Conservation (phyloP, 495 filamentous ascomycete species). For the Tuber indicum region DNA sequence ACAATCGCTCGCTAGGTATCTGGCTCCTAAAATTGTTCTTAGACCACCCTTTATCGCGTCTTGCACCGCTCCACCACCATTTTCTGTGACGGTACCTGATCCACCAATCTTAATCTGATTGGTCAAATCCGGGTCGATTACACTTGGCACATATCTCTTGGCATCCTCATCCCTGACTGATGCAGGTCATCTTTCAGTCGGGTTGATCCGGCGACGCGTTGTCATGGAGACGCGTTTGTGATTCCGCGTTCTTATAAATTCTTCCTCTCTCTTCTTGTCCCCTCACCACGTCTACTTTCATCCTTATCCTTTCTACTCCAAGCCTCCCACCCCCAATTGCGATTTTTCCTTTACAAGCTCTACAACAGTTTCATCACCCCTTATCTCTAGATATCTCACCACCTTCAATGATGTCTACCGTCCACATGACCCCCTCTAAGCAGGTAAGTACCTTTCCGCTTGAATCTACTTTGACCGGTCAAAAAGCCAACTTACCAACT, state of each 20-base stretch:
- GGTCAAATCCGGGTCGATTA: neutral
- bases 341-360: neutral
- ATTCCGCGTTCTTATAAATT: neutral
- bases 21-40: no score
- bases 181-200: neutral
- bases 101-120: neutral
- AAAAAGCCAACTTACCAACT: slow-evolving; percentile 26
- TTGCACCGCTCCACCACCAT: neutral
- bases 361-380: neutral
- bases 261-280: neutral
- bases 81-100: neutral
- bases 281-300: neutral
- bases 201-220: slow-evolving; percentile 1
- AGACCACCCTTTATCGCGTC: neutral
- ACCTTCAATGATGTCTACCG: neutral
- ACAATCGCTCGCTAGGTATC: neutral
- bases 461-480: slow-evolving; percentile 10
- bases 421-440: slow-evolving; percentile 69
- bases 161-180: neutral
- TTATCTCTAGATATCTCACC: neutral
- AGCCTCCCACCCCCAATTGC: neutral
- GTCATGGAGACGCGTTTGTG: neutral
- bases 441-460: slow-evolving; percentile 53
- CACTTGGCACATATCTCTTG: neutral
- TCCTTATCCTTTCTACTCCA: neutral